Percentiles rank a stretch among this genome's conserved stretches.
Conservation (phyloP, 2,329 filamentous ascomycete species). For the Trichoderma koningiopsis region DNA sequence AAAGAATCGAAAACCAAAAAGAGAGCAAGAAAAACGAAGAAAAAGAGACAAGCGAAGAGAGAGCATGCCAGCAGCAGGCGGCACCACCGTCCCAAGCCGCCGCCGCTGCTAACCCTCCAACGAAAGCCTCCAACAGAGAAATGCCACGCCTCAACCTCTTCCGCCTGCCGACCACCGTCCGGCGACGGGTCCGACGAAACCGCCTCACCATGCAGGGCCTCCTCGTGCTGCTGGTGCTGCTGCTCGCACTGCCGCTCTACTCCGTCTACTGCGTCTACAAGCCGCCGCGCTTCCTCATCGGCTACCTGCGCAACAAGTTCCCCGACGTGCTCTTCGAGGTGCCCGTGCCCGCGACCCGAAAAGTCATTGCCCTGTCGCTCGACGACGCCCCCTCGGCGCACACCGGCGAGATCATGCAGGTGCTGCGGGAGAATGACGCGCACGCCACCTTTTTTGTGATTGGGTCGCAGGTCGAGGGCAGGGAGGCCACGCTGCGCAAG, state of each 20-base stretch:
- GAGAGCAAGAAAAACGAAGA: neutral
- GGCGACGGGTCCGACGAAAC: conserved; percentile 59
- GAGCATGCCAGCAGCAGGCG: conserved; percentile 22
- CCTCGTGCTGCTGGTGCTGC: conserved; percentile 42
- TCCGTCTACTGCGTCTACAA: conserved; percentile 75
- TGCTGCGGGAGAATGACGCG: conserved; percentile 67
- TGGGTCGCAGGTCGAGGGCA: conserved; percentile 68
- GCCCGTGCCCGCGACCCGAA: conserved; percentile 44
- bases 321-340: conserved; percentile 80
- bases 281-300: conserved; percentile 71
- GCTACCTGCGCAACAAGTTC: conserved; percentile 69
- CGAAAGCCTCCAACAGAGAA: neutral
- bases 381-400: conserved; percentile 80
- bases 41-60: neutral
- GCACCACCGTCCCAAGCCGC: conserved; percentile 8
- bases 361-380: conserved; percentile 79
- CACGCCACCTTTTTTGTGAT: conserved; percentile 89
- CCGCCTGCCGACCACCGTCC: conserved; percentile 58
- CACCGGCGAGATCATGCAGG: conserved; percentile 68
- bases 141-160: conserved; percentile 51
- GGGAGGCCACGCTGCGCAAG: conserved; percentile 56
- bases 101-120: neutral
- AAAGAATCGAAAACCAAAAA: neutral
- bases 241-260: conserved; percentile 44
- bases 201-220: conserved; percentile 57